A percentile compares a stretch with the other conserved stretches of the same genome.
Conservation (phyloP, 192 early-diverging fungal species). For the Coemansia sp. region DNA sequence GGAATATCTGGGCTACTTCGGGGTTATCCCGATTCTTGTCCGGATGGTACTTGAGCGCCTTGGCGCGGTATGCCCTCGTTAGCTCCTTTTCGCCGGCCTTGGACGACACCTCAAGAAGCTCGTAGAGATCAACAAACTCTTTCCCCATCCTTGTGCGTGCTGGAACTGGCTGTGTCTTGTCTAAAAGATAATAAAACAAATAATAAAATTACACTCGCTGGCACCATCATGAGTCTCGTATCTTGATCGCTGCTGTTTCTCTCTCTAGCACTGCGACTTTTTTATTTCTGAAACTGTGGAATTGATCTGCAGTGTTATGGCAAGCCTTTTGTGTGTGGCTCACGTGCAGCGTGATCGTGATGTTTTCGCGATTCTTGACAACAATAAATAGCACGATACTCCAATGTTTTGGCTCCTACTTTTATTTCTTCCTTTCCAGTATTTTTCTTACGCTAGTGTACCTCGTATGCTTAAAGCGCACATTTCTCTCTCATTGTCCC, state of each 20-base stretch:
- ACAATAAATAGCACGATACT: no score
- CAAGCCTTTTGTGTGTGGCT: no score
- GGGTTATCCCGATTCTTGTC: constrained; percentile 77
- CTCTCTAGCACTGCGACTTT: background rate
- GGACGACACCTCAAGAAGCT: constrained; percentile 76
- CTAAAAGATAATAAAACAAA: background rate
- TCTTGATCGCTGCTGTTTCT: background rate
- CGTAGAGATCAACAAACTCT: constrained; percentile 61
- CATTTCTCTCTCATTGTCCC: no score
- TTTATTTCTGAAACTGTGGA: no score
- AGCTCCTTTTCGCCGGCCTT: constrained; percentile 77
- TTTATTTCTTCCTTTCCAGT: no score
- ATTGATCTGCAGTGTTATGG: no score
- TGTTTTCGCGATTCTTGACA: no score
- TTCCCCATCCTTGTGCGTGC: background rate
- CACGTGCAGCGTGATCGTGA: no score
- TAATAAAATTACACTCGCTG: background rate
- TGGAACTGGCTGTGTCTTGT: background rate
- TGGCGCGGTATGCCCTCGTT: constrained; percentile 73
- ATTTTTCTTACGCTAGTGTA: no score
- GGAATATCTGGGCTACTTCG: constrained; percentile 27
- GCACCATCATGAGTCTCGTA: background rate
- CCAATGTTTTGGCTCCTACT: no score
- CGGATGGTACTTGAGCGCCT: constrained; percentile 88
- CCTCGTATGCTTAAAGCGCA: no score